These are phyloP conservation scores for Ophiorrhiza pumila DNA, from an alignment of 257 asterid species.

Conservation along the genomic window DNA sequence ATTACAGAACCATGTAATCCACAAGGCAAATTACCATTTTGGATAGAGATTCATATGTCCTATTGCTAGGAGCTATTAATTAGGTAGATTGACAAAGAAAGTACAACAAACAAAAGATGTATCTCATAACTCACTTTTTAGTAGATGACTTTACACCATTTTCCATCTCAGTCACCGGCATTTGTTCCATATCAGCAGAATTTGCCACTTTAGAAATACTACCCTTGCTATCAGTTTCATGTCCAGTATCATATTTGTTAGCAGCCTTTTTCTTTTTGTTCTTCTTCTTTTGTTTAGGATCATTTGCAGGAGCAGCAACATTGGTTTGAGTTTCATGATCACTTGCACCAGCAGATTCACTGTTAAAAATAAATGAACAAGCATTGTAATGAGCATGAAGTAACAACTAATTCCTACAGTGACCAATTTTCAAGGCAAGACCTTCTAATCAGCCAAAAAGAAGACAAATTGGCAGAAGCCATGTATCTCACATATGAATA, in stretches of 20 bases:
- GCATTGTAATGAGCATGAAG: background rate
- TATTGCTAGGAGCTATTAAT: background rate
- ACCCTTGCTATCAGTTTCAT: conserved; percentile 25
- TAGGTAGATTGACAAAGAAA: background rate
- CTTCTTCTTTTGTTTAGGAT: conserved; percentile 47
- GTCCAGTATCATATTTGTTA: conserved; percentile 34
- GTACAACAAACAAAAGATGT: background rate
- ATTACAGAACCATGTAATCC: background rate
- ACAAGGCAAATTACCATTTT: background rate
- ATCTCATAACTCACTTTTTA: conserved; percentile 49
- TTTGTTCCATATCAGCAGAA: conserved; percentile 25
- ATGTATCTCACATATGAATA: background rate
- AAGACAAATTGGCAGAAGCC: background rate
- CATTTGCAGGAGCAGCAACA: conserved; percentile 25
- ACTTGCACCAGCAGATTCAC: conserved; percentile 12
- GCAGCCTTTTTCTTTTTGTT: conserved; percentile 56
- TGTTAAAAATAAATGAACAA: background rate
- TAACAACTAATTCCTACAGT: background rate
- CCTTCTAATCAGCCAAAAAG: background rate
- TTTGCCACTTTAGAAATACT: conserved; percentile 13
- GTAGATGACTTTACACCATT: conserved; percentile 37
- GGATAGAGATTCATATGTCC: background rate
- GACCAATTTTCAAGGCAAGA: background rate
- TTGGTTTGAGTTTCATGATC: conserved; percentile 28
- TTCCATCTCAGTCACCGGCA: conserved; percentile 37